Conservation (phyloP, 2,329 filamentous ascomycete genomes). For the Gnomoniopsis smithogilvyi region DNA sequence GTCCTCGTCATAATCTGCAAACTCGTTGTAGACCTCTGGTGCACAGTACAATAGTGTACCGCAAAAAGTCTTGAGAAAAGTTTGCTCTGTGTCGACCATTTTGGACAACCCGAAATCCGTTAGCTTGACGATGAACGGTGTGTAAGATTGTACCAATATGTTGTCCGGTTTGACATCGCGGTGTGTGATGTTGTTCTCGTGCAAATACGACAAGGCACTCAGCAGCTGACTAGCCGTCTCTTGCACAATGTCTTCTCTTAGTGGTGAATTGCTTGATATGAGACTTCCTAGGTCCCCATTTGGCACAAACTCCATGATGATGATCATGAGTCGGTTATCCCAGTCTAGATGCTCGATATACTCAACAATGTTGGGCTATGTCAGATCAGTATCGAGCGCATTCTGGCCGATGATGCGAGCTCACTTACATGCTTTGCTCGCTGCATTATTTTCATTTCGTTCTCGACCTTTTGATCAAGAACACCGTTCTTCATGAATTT, state of each 20-base stretch:
- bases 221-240: slow-evolving; percentile 74
- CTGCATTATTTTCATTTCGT: slow-evolving; percentile 96
- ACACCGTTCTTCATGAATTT: slow-evolving; percentile 91
- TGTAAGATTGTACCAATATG: slow-evolving; percentile 73
- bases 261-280: slow-evolving; percentile 56
- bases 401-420: slow-evolving; percentile 10
- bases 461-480: slow-evolving; percentile 87
- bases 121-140: slow-evolving; percentile 80
- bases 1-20: slow-evolving; percentile 64
- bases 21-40: slow-evolving; percentile 88
- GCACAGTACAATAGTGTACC: slow-evolving; percentile 95
- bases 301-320: slow-evolving; percentile 92
- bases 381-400: slow-evolving; percentile 19
- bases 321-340: slow-evolving; percentile 80
- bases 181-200: slow-evolving; percentile 86
- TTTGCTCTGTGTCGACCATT: slow-evolving; percentile 84
- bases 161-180: slow-evolving; percentile 99
- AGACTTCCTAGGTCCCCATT: slow-evolving; percentile 79
- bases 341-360: slow-evolving; percentile 88
- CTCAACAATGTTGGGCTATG: slow-evolving; percentile 79
- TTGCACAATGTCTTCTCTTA: slow-evolving; percentile 68
- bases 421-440: slow-evolving; percentile 71
- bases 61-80: slow-evolving; percentile 93
- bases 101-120: slow-evolving; percentile 98
- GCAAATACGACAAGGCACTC: slow-evolving; percentile 80